phyloP scores from a whole-genome alignment of 441 rosid species.

The Gossypium lobatum region DNA sequence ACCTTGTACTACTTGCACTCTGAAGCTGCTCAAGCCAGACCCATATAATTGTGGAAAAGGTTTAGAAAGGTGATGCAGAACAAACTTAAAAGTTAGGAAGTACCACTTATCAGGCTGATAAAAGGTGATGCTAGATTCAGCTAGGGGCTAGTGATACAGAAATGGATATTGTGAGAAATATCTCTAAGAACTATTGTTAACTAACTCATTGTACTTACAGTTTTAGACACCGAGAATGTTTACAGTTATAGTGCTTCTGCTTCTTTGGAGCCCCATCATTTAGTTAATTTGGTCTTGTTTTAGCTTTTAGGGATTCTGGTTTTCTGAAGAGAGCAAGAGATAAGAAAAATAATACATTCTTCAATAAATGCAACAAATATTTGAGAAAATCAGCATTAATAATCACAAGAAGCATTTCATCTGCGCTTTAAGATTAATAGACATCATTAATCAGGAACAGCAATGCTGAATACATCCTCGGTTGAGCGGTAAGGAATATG shows the following conservation, averaged over 20 bases:
- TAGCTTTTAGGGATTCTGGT: conserved; percentile 83
- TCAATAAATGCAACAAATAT: conserved; percentile 1
- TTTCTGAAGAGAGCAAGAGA: conserved; percentile 37
- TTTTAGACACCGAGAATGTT: conserved; percentile 96
- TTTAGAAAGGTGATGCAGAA: background rate
- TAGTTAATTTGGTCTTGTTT: conserved; percentile 57
- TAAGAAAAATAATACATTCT: background rate
- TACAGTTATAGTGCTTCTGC: conserved; percentile 94
- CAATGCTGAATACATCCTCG: background rate
- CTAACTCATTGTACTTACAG: conserved; percentile 46
- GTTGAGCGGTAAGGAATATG: background rate
- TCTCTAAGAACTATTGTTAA: background rate
- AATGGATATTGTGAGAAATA: background rate
- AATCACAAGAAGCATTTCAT: background rate
- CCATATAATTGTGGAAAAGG: background rate
- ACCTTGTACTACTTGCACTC: background rate
- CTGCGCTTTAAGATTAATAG: background rate
- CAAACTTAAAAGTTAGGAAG: background rate
- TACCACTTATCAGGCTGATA: background rate
- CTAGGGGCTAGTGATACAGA: background rate
- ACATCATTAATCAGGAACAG: background rate
- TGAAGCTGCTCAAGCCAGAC: background rate
- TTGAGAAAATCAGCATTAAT: background rate
- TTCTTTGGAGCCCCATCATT: conserved; percentile 95
- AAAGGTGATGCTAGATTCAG: background rate